Evolutionary conservation across 2,329 filamentous ascomycete species (phyloP).

Genomic region (Emmonsia crescens): DNA sequence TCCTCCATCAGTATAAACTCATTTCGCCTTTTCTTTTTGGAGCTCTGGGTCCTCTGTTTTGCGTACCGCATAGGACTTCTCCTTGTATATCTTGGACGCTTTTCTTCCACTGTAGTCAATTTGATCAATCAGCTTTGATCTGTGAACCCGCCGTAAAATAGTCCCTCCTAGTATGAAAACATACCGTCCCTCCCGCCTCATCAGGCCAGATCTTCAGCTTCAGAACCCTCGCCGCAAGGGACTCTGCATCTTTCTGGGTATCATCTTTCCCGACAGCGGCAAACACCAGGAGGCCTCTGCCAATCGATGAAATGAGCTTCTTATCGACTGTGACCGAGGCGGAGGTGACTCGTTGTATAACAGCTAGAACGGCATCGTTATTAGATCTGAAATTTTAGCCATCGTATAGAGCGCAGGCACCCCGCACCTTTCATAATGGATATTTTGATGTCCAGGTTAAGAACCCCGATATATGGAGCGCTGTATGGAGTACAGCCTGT

Average conservation of each 20-base stretch:
- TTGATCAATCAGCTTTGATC: background rate
- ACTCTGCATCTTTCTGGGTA: constrained; percentile 76
- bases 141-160: background rate
- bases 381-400: constrained; percentile 7
- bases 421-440: constrained; percentile 31
- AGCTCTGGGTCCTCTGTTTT: background rate
- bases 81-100: constrained; percentile 80
- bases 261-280: constrained; percentile 86
- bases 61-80: constrained; percentile 83
- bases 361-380: constrained; percentile 45
- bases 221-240: constrained; percentile 71
- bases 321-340: constrained; percentile 93
- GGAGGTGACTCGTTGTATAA: constrained; percentile 86
- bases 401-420: constrained; percentile 6
- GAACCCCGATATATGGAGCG: background rate
- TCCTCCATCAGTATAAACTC: background rate
- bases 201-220: constrained; percentile 91
- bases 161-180: background rate
- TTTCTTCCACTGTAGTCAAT: constrained; percentile 63
- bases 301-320: constrained; percentile 80
- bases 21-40: background rate
- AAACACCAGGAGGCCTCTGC: constrained; percentile 79
- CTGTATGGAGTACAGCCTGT: background rate
- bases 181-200: constrained; percentile 56
- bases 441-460: background rate